phyloP scores from a whole-genome alignment of 129 eudicot species.

The Calendula officinalis region DNA sequence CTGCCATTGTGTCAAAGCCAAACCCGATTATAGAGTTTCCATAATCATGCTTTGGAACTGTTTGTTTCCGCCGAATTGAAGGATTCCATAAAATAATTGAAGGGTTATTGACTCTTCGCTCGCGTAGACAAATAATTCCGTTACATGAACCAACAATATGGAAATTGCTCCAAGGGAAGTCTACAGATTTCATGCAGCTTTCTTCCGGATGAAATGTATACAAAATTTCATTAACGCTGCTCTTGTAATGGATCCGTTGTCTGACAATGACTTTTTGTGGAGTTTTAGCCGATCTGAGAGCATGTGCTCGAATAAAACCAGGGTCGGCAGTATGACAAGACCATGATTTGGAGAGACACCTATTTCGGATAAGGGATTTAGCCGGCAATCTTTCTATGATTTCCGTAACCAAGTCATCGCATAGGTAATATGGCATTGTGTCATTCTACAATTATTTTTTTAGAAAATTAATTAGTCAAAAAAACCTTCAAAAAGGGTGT shows the following conservation, averaged over 20 bases:
- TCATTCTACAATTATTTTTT: neutral
- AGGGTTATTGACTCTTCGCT: neutral
- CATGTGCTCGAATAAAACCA: neutral
- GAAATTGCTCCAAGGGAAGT: neutral
- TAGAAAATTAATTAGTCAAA: too few relatives aligned
- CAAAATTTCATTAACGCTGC: fast-evolving
- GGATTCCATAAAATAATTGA: neutral
- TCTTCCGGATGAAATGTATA: neutral
- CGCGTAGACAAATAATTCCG: neutral
- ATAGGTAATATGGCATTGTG: neutral
- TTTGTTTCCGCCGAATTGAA: neutral
- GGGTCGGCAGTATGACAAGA: neutral
- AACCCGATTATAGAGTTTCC: neutral
- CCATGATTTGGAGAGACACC: neutral
- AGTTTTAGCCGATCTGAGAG: neutral
- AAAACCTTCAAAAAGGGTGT: too few relatives aligned
- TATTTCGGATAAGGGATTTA: slow-evolving; percentile 1
- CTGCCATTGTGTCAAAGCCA: neutral
- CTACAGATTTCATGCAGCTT: neutral
- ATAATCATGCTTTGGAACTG: neutral
- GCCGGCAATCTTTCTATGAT: neutral
- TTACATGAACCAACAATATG: neutral
- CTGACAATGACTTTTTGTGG: neutral
- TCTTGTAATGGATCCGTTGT: neutral
- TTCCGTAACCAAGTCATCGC: neutral